Conservation (phyloP, 352 stramenopile genomes). For the Globisporangium echinulatum region DNA sequence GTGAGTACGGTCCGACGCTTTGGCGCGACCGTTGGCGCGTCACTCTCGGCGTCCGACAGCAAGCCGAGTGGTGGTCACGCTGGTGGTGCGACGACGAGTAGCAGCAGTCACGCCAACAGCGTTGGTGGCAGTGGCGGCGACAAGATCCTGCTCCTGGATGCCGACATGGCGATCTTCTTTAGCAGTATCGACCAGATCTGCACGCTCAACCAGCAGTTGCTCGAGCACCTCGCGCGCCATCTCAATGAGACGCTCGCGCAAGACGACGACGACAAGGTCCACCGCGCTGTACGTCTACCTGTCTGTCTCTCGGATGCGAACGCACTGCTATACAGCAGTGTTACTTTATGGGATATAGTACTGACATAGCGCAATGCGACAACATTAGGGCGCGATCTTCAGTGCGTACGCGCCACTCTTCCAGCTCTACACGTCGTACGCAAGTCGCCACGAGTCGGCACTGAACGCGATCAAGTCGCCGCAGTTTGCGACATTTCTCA, state of each 20-base stretch:
- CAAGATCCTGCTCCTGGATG: conserved; percentile 72
- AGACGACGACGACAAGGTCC: conserved; percentile 18
- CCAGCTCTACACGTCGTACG: conserved; percentile 83
- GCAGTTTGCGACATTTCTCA: conserved; percentile 64
- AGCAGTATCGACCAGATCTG: conserved; percentile 85
- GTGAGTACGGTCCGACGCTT: conserved; percentile 27
- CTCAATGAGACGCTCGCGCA: conserved; percentile 53
- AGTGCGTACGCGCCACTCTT: conserved; percentile 81
- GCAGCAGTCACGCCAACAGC: not conserved
- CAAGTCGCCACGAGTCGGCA: conserved; percentile 67
- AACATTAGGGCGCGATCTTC: conserved; percentile 69
- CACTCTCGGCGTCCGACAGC: conserved; percentile 14
- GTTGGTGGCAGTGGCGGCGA: conserved; percentile 5
- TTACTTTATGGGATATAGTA: too few species aligned
- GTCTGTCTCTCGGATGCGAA: not conserved
- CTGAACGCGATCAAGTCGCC: conserved; percentile 66
- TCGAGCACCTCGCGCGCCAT: conserved; percentile 80
- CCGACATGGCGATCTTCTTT: conserved; percentile 85
- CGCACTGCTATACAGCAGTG: not conserved
- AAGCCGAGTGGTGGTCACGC: not conserved
- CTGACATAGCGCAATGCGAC: not conserved
- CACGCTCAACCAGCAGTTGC: conserved; percentile 81
- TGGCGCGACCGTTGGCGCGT: conserved; percentile 11
- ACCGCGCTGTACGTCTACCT: conserved; percentile 13
- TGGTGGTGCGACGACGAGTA: too few species aligned